Base-by-base conservation (phyloP, 2,329 filamentous ascomycete genomes). In the Cladosporium sp. region DNA sequence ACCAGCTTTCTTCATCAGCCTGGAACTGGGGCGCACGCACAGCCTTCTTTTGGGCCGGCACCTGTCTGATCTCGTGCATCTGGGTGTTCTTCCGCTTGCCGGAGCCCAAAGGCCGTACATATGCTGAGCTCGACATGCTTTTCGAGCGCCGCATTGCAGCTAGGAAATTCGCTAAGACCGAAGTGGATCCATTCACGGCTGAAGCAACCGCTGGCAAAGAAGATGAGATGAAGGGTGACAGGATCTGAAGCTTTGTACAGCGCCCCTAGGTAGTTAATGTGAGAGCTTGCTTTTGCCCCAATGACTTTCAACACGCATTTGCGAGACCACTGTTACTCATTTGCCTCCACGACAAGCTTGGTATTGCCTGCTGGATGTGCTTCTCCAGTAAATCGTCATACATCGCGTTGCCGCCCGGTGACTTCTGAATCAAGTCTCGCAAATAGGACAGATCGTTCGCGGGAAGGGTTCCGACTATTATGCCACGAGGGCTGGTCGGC, bases 111-210 rank as follows among this genome's bases (percentile, higher is more conserved):
- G 75, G 71, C 41, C 70, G 74, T 18, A 79, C 72, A 0, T 66
- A 79, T 4, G 77, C 77, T 58, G 77, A 81, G 55, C 78, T 79
- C 52, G 76, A 79, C 47, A 75, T 80, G 56, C 79, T 81, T 75
- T 70, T 68, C 47, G 67, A 73, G 56, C 68, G 68, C 8, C 56
- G 63, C 2, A 56, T 76, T 1, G 64, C 70, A 0, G 73, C 74
- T 2, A 63, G 71, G 34, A 70, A 71, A 54, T 77, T 76, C 15
- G 54, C 29, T 4, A 50, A 43, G 38, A 47, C 44, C 8, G 44
- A 47, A 22, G 44, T 47, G 4, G 19, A 47, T 17, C 44, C 44
- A 12, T 47, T 47, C 22, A 47, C 44, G 15, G 44, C 44, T 2
- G 44, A 47, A 12, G 44, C 44, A 11, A 47, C 44, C 11, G 24